A percentile compares a stretch with the other conserved stretches of the same genome.
These are phyloP conservation scores for Panicum miliaceum DNA, from an alignment of 176 grass and related monocot species.

Conservation along the genomic window DNA sequence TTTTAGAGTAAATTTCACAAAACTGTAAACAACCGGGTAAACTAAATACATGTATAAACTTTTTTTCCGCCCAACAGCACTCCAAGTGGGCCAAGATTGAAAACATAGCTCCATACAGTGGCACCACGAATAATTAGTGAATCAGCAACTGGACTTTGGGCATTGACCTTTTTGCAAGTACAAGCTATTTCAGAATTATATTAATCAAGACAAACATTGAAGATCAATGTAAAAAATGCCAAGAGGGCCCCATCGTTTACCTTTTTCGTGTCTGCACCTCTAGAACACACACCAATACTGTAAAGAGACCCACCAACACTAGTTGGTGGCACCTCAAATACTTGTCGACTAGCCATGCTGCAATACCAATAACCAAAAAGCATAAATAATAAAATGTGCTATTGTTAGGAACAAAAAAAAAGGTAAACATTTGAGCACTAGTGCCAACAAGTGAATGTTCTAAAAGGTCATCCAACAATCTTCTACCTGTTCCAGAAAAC, in stretches of 20 bases:
- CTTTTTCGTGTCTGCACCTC: constrained; percentile 82
- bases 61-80: not conserved
- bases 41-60: not conserved
- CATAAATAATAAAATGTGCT: constrained; percentile 33
- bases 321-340: constrained; percentile 75
- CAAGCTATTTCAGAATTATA: constrained; percentile 21
- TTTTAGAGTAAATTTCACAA: not conserved
- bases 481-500: not conserved
- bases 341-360: constrained; percentile 86
- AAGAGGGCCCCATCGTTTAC: constrained; percentile 41
- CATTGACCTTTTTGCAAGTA: not conserved
- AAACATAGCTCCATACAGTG: not conserved
- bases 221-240: constrained; percentile 20
- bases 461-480: not conserved
- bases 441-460: not conserved
- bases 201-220: not conserved
- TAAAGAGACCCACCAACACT: constrained; percentile 82
- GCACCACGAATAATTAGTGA: constrained; percentile 5
- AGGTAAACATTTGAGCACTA: not conserved
- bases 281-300: constrained; percentile 82
- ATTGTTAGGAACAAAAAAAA: constrained; percentile 21
- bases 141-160: not conserved
- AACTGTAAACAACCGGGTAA: not conserved
- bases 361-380: constrained; percentile 49
- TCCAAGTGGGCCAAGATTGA: not conserved